A percentile compares a stretch with the other conserved stretches of the same genome.
These are phyloP conservation scores for Asparagopsis taxiformis DNA, from an alignment of 31 red algal species.

Conservation along the genomic window DNA sequence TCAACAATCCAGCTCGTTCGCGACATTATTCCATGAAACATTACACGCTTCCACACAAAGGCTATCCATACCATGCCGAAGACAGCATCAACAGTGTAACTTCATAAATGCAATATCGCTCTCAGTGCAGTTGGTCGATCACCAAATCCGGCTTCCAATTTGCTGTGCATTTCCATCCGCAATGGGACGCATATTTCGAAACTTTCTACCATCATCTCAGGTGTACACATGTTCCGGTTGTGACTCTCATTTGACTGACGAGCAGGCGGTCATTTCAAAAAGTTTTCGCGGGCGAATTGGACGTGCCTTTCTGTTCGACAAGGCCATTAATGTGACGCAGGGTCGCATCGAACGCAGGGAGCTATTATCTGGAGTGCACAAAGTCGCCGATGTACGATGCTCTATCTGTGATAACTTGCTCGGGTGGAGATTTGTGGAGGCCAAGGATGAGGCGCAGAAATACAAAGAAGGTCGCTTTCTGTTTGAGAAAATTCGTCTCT, in stretches of 20 bases:
- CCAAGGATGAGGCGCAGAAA: constrained; percentile 86
- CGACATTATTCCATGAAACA: too few species aligned
- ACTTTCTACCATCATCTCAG: constrained; percentile 56
- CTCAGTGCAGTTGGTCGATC: too few species aligned
- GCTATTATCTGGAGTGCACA: constrained; percentile 85
- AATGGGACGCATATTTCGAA: constrained; percentile 83
- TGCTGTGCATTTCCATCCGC: background rate
- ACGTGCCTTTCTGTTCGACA: constrained; percentile 86
- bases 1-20: too few species aligned
- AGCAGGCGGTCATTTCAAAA: constrained; percentile 90
- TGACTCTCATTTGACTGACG: constrained; percentile 66
- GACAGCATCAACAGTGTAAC: too few species aligned
- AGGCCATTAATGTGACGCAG: constrained; percentile 72
- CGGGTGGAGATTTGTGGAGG: constrained; percentile 93
- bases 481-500: constrained; percentile 62
- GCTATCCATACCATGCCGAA: too few species aligned
- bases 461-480: constrained; percentile 94
- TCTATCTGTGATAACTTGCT: constrained; percentile 69
- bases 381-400: constrained; percentile 86
- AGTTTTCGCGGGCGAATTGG: constrained; percentile 84
- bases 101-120: too few species aligned
- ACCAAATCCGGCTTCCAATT: background rate
- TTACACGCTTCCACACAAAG: too few species aligned
- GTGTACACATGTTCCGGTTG: constrained; percentile 81
- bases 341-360: constrained; percentile 72